Evolutionary conservation across 2,329 filamentous ascomycete genomes (phyloP), one percentile per base, ranked within the genome.

Genomic region (Pyrenophora seminiperda): DNA sequence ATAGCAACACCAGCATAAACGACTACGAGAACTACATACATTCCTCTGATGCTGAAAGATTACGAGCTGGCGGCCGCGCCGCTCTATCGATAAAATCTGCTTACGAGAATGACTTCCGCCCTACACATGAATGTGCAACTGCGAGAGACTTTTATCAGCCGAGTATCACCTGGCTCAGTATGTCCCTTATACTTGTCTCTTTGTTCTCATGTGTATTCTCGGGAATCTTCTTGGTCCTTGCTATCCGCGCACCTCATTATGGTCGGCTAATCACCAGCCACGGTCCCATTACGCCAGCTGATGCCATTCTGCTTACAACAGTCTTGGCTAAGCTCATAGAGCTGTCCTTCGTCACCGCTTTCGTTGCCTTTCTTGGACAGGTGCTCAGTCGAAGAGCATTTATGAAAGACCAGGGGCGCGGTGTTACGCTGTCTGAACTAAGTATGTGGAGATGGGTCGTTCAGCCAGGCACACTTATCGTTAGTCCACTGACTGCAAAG

Each of bases 291-390:
- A 75, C 76, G 0, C 84, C 86, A 0, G 80, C 84, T 0, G 86
- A 83, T 1, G 89, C 89, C 0, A 85, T 83, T 1, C 72, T 89
- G 1, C 64, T 92, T 1, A 85, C 83, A n/a, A 82, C 88, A 0
- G 72, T 90, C 2, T 75, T 90, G 29, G 87, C 89, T 6, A 93
- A 92, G 71, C 82, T 86, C 0, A 89, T 92, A 39, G 90, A 93
- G 71, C 67, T 92, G 56, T 85, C 86, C 0, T 93, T 91, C 63
- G 88, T 90, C 3, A 90, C 89, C 0, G 85, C 90, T 0, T 89
- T 90, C 53, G 86, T 92, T 1, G 82, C 86, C 0, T 89, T 89
- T 46, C 68, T 92, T 0, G 90, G 90, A 0, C 90, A 94, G 67
- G 81, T 88, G 0, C 73, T 93, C 13, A 90, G 83, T n/a, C 79